Conservation (phyloP, 306 rosid species). For the Cucumis melo region DNA sequence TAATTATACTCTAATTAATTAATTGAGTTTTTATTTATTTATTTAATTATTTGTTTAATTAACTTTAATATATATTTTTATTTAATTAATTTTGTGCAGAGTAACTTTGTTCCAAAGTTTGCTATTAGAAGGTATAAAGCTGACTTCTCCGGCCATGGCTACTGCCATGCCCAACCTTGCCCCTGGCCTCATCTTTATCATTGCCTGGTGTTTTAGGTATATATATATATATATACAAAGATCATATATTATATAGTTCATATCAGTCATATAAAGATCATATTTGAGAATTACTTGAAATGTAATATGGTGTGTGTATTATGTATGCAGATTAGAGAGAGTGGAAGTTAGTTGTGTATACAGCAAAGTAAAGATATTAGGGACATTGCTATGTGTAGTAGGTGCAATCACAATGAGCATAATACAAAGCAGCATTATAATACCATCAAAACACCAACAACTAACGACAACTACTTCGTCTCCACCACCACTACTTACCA, state of each 20-base stretch:
- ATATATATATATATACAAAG: too few relatives aligned
- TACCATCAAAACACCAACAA: background rate
- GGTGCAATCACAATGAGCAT: constrained; percentile 75
- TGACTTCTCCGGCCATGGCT: constrained; percentile 85
- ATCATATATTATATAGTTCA: too few relatives aligned
- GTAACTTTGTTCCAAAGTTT: constrained; percentile 49
- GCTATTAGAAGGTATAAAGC: constrained; percentile 46
- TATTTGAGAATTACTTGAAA: too few relatives aligned
- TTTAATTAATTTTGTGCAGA: too few relatives aligned
- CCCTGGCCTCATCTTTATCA: constrained; percentile 69
- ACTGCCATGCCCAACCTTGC: constrained; percentile 93
- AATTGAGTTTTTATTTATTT: too few relatives aligned
- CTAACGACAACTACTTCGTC: too few relatives aligned
- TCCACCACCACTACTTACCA: background rate
- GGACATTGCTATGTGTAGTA: constrained; percentile 59
- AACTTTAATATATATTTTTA: too few relatives aligned
- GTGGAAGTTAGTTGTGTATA: constrained; percentile 33
- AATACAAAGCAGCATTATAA: constrained; percentile 39
- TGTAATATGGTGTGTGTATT: too few relatives aligned
- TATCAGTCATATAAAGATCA: too few relatives aligned
- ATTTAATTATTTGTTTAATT: too few relatives aligned
- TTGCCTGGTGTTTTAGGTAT: constrained; percentile 68
- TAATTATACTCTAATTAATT: too few relatives aligned
- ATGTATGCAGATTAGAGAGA: constrained; percentile 55
- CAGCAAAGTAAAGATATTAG: constrained; percentile 61